phyloP scores from a whole-genome alignment of 2,329 filamentous ascomycete genomes.

The Clonostachys sp. region DNA sequence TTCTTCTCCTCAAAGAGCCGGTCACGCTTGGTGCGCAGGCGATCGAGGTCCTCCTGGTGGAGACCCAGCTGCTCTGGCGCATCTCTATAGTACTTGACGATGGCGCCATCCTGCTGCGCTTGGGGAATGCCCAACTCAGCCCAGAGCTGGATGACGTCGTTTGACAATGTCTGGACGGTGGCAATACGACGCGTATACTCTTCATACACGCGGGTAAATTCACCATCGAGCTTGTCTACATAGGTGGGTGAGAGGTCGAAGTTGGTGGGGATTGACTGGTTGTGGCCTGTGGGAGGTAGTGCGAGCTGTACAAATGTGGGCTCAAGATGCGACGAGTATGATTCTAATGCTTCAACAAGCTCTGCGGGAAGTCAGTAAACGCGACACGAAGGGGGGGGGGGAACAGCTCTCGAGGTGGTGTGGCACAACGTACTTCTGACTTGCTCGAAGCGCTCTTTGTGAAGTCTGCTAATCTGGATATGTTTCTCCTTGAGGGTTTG shows the following conservation, averaged over 20 bases:
- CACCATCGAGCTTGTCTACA: conserved; percentile 77
- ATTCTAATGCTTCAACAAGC: conserved; percentile 88
- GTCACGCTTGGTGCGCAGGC: conserved; percentile 70
- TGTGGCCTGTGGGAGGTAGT: conserved; percentile 76
- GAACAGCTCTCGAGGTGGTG: neutral
- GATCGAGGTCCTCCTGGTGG: conserved; percentile 77
- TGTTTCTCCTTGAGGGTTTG: conserved; percentile 83
- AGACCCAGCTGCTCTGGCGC: conserved; percentile 91
- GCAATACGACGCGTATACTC: conserved; percentile 85
- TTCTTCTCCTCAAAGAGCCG: conserved; percentile 87
- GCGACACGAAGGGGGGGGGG: neutral
- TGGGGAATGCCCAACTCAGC: conserved; percentile 92
- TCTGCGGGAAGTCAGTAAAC: conserved; percentile 43
- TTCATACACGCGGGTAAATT: conserved; percentile 93
- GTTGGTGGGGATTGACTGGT: conserved; percentile 70
- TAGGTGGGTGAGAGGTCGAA: conserved; percentile 94
- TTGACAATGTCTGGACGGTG: conserved; percentile 68
- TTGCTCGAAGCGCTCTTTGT: conserved; percentile 90
- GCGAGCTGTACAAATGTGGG: conserved; percentile 79
- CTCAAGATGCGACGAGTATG: conserved; percentile 94
- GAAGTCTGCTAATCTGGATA: conserved; percentile 70
- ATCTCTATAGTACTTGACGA: conserved; percentile 86
- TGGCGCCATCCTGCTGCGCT: conserved; percentile 80
- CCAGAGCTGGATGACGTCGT: conserved; percentile 92
- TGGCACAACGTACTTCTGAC: conserved; percentile 69